phyloP scores from a whole-genome alignment of 2,329 filamentous ascomycete genomes.

The Ophiostoma himal-ulmi region DNA sequence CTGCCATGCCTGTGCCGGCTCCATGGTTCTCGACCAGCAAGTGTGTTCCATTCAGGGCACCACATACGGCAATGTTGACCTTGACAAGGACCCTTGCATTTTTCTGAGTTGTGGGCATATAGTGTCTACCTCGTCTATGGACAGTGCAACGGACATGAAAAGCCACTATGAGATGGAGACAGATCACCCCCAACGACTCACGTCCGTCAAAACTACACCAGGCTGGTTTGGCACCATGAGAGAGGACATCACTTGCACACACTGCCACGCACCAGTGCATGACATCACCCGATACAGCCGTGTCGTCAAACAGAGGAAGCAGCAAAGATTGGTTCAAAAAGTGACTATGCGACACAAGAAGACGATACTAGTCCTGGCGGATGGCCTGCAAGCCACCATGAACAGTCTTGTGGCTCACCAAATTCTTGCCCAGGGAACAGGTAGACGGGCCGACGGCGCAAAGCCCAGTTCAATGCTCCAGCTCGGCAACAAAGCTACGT shows the following conservation, averaged over 20 bases:
- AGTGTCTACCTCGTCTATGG: conserved; percentile 54
- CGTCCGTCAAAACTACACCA: background rate
- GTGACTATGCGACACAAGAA: conserved; percentile 30
- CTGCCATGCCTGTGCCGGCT: conserved; percentile 52
- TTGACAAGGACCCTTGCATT: conserved; percentile 56
- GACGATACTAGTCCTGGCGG: background rate
- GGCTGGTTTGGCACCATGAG: conserved; percentile 10
- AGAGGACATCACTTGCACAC: conserved; percentile 41
- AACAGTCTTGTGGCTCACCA: no score
- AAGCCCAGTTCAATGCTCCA: background rate
- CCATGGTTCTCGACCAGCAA: conserved; percentile 31
- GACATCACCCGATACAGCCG: conserved; percentile 55
- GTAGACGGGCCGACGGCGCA: no score
- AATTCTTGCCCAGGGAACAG: no score
- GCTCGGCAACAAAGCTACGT: no score
- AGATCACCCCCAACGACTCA: conserved; percentile 30
- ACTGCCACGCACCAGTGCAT: conserved; percentile 45
- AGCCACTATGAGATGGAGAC: conserved; percentile 43
- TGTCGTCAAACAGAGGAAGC: conserved; percentile 52
- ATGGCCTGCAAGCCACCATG: background rate
- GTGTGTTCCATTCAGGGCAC: conserved; percentile 55
- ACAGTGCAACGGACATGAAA: conserved; percentile 52
- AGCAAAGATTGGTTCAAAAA: conserved; percentile 54
- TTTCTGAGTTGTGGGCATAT: conserved; percentile 60
- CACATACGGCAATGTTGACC: conserved; percentile 51